Percentiles rank a stretch among this genome's conserved stretches.
These are phyloP conservation scores for Trypanosoma avium DNA, from an alignment of 208 protist genomes.

Conservation along the genomic window DNA sequence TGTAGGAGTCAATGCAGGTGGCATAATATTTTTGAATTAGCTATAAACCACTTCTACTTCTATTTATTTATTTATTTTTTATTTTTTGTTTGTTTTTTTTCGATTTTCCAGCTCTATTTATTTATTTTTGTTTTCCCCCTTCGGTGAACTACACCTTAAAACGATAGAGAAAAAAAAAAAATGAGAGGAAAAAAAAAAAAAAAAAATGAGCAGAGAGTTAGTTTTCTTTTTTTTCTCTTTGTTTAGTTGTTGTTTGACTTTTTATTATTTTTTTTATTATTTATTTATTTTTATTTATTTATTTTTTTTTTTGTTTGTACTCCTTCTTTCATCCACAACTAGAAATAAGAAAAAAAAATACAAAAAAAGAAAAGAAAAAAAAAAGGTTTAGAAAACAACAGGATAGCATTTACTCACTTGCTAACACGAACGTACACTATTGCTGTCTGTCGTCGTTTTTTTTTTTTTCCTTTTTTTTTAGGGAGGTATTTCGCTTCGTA, in stretches of 20 bases:
- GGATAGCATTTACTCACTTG: neutral
- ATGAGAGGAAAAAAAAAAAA: neutral
- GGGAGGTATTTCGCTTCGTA: too few species aligned
- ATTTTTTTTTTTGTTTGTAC: neutral
- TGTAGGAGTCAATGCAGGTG: constrained; percentile 2
- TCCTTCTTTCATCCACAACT: neutral
- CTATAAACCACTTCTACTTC: neutral
- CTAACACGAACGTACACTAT: too few species aligned
- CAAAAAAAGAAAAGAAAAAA: neutral
- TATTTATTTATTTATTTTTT: neutral
- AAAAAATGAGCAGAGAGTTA: too few species aligned
- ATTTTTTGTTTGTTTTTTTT: neutral
- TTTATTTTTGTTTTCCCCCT: neutral
- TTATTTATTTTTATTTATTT: neutral
- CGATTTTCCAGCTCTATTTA: neutral
- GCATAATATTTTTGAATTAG: too few species aligned
- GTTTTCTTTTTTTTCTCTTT: neutral
- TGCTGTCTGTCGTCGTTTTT: too few species aligned
- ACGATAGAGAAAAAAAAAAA: neutral
- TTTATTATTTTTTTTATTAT: neutral
- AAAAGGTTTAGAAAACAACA: neutral
- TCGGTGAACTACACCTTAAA: neutral
- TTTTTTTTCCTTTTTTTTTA: too few species aligned
- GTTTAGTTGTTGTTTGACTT: neutral
- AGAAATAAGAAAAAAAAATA: neutral